Base-by-base conservation (phyloP, 495 filamentous ascomycete genomes). In the Hypomontagnella submonticulosa region DNA sequence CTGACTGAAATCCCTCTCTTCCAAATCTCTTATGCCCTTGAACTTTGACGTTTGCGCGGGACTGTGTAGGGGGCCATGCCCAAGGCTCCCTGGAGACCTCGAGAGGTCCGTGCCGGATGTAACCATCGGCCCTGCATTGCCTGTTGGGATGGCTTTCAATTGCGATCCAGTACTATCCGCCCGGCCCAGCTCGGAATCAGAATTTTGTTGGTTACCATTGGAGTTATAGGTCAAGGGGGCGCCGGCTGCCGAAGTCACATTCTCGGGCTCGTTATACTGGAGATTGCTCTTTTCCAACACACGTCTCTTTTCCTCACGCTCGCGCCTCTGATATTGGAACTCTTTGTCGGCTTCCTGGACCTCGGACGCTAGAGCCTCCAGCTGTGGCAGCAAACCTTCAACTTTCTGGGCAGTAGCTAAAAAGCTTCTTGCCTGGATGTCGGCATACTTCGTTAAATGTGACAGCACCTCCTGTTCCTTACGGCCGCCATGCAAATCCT, bases 401-500 rank as follows among this genome's bases (percentile, higher is more conserved):
- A 99, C 87, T 75, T 90, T 97, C 74, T 92, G 90, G 11, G 93
- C 89, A 5, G 92, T 89, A 8, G 85, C 74, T 57, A 98, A 79
- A 68, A 94, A 98, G 62, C 83, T 89, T 72, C 84, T 88, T 9
- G 96, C 90, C 74, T 99, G 95, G 4, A 88, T 88, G 73, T 97
- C 92, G 2, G 95, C 95, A 74, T 93, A 99, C 73, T 90, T 94
- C 15, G 95, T 98, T 38, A 99, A 81, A 73, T 97, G 92, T 11
- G 96, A 98, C 18, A 99, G 80, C 16, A 99, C 90, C 73, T 98
- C 95, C 73, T 98, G 95, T 66, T 99, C 96, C 71, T 98, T 98
- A 59, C 95, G 90, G 27, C 95, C 95, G 19, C 95, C 95, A 69
- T 97, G 95, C 9, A 99, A 82, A 79, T 99, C 95, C 61, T 97